Base-by-base conservation (phyloP, 768 basidiomycete genomes). In the Suillus weaverae region DNA sequence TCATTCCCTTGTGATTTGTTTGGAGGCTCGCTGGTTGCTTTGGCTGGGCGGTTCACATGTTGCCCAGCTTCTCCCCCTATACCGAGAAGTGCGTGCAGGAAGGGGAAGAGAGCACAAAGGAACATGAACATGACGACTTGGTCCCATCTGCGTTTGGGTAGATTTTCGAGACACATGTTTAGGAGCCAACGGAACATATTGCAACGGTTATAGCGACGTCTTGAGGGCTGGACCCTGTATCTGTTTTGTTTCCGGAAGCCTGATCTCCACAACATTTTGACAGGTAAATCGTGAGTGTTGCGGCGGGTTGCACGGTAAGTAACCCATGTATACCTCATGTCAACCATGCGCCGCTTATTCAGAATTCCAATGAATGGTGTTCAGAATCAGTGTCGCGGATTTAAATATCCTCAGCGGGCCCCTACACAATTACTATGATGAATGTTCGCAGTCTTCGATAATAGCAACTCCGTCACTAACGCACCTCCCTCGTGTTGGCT, bases 41-140 rank as follows among this genome's bases (percentile, higher is more conserved):
- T 63, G 39, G 9, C 50, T 14, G 41, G 26, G 53, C 33, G 60
- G 30, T 32, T n/a, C 39, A 46, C 62, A 26, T 66, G 39, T 60
- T 64, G 59, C 26, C 50, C 51, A 3, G 10, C 20, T 33, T 54
- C 38, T 35, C n/a, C 11, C 8, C 67, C 67, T 22, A 76, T 65
- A 50, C 75, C 74, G 32, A 73, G 39, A 38, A 75, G 43, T 61
- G 75, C 72, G 30, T 55, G 70, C 57, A 76, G 48, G 65, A 75
- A 77, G 60, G 35, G 41, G 39, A 76, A 60, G 44, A 72, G 51
- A 51, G 68, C 72, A 43, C 66, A 75, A 50, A 26, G 61, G 67
- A 75, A 77, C 65, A 69, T 44, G 63, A 68, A 16, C 35, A 74
- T 44, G 62, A 75, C 50, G 62, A 70, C 44, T 43, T 64, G 68